Evolutionary conservation across 495 filamentous ascomycete genomes (phyloP).

Genomic region (Aspergillus mulundensis): DNA sequence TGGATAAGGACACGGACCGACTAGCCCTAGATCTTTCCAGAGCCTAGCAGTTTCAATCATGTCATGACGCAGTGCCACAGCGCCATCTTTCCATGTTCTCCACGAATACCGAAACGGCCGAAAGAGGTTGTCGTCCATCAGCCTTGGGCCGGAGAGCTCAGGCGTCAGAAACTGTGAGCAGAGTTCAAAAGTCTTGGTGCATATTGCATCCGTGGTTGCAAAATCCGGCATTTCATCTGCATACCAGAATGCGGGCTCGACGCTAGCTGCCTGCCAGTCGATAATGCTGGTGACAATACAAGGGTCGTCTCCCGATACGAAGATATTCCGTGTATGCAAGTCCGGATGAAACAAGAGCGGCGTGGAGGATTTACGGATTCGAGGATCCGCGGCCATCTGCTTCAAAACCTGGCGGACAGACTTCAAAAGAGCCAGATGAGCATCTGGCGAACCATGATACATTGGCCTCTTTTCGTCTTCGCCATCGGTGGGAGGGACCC

Average conservation of each 20-base stretch:
- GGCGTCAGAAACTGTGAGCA: conserved; percentile 30
- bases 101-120: conserved; percentile 41
- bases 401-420: conserved; percentile 21
- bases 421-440: conserved; percentile 26
- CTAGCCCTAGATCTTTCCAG: conserved; percentile 39
- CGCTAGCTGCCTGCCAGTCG: conserved; percentile 38
- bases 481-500: conserved; percentile 21
- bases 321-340: conserved; percentile 42
- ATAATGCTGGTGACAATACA: conserved; percentile 35
- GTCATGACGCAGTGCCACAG: conserved; percentile 36
- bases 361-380: conserved; percentile 21
- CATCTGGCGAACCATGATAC: conserved; percentile 27
- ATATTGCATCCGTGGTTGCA: conserved; percentile 24
- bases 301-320: conserved; percentile 40
- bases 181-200: conserved; percentile 29
- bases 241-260: conserved; percentile 40
- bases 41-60: conserved; percentile 34
- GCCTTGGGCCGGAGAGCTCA: conserved; percentile 29
- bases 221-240: conserved; percentile 35
- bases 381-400: conserved; percentile 21
- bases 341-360: conserved; percentile 37
- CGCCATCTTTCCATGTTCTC: conserved; percentile 43
- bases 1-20: conserved; percentile 33
- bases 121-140: conserved; percentile 36
- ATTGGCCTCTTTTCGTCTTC: conserved; percentile 9